Percentiles rank a stretch among this genome's conserved stretches.
Evolutionary conservation across 352 stramenopile species (phyloP).

Genomic region (Pythium periplocum): DNA sequence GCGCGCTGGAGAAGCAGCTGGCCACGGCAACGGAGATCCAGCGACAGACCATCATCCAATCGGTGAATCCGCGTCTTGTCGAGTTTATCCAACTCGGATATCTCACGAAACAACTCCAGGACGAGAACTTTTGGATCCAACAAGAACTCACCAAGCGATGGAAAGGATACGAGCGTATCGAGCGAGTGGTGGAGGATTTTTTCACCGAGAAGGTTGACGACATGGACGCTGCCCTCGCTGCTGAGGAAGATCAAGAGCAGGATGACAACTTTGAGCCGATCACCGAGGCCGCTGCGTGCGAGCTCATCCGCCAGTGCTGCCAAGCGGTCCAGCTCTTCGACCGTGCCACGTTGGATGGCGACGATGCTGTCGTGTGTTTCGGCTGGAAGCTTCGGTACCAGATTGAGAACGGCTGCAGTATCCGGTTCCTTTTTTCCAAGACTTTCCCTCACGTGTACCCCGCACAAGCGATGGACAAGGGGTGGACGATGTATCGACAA

Average conservation of each 20-base stretch:
- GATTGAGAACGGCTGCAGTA: constrained; percentile 18
- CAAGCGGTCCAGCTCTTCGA: constrained; percentile 23
- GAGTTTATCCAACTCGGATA: constrained; percentile 27
- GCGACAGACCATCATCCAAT: constrained; percentile 13
- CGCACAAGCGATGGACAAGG: constrained; percentile 14
- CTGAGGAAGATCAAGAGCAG: constrained; percentile 5
- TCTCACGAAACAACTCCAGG: constrained; percentile 28
- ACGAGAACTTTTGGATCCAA: constrained; percentile 34
- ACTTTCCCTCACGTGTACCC: constrained; percentile 24
- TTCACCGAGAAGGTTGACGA: constrained; percentile 24
- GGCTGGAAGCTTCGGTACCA: constrained; percentile 34
- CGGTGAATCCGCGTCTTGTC: constrained; percentile 17
- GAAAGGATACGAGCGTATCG: constrained; percentile 36
- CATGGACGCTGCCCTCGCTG: not conserved
- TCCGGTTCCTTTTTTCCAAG: constrained; percentile 36
- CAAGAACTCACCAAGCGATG: constrained; percentile 25
- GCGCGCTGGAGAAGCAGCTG: constrained; percentile 36
- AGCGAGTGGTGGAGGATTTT: constrained; percentile 39
- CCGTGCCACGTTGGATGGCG: constrained; percentile 2
- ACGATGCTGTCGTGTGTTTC: constrained; percentile 21
- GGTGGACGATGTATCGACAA: constrained; percentile 29
- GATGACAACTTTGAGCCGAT: constrained; percentile 16
- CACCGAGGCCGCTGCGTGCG: constrained; percentile 21
- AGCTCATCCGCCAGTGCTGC: constrained; percentile 26
- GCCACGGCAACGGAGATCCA: constrained; percentile 11